Percentiles rank a stretch among this genome's conserved stretches.
Conservation (phyloP, 495 filamentous ascomycete species). For the Thermothielavioides terrestris region DNA sequence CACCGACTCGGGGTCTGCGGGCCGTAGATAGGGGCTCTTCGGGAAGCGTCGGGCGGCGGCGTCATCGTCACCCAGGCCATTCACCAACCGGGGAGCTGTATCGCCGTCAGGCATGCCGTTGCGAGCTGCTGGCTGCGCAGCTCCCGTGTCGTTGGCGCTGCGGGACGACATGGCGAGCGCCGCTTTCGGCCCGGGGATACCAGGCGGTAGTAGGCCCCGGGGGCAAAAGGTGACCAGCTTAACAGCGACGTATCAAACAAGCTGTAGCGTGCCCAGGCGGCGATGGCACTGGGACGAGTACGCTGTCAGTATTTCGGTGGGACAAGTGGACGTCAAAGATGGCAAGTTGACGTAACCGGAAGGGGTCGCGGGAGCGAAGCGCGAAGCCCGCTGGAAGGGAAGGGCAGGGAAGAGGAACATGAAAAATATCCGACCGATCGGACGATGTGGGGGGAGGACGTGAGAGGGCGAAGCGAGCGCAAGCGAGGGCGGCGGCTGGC, state of each 20-base stretch:
- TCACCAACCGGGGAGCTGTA: constrained; percentile 5
- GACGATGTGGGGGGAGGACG: not conserved
- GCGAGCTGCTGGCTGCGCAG: not conserved
- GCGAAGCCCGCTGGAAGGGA: not conserved
- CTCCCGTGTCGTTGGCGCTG: constrained; percentile 17
- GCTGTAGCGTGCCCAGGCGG: too few relatives aligned
- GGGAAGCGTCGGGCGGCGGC: not conserved
- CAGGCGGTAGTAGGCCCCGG: too few relatives aligned
- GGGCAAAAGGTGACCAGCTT: too few relatives aligned
- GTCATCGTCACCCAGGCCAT: constrained; percentile 11
- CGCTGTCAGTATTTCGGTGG: not conserved
- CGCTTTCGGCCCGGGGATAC: not conserved
- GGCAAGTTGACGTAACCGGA: not conserved
- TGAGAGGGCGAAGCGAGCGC: not conserved
- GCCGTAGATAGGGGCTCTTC: constrained; percentile 18
- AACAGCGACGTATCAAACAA: too few relatives aligned
- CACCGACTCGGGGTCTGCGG: constrained; percentile 37
- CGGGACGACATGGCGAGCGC: constrained; percentile 21
- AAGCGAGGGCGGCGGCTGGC: constrained; percentile 1
- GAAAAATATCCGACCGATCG: not conserved
- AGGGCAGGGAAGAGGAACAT: not conserved
- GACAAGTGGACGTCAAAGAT: not conserved
- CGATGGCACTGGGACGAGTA: not conserved
- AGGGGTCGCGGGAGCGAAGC: not conserved
- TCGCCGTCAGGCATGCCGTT: constrained; percentile 5